phyloP scores from a whole-genome alignment of 257 asterid species.

The Vinca minor region DNA sequence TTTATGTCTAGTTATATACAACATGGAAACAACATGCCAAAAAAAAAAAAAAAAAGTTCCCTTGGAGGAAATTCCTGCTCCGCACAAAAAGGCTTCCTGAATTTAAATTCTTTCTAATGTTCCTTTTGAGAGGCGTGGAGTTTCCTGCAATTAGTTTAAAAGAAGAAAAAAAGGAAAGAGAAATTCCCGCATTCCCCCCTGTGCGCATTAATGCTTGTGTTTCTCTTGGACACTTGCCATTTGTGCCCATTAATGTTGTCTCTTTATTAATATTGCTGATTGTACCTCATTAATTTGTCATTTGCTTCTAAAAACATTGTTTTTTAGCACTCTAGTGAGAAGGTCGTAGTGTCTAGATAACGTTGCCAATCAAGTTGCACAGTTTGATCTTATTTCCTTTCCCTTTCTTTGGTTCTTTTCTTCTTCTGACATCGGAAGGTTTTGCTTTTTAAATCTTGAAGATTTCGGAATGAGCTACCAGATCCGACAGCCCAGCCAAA shows the following conservation, averaged over 20 bases:
- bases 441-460: conserved; percentile 31
- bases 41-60: too few species aligned
- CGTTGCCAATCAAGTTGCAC: not conserved
- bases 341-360: not conserved
- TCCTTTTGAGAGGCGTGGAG: not conserved
- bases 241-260: not conserved
- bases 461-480: conserved; percentile 95
- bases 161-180: not conserved
- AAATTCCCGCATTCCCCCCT: not conserved
- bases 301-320: not conserved
- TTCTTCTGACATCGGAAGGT: not conserved
- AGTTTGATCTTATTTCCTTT: not conserved
- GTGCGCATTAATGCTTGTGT: not conserved
- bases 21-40: not conserved
- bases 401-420: not conserved
- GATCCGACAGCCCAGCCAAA: conserved; percentile 95
- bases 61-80: not conserved
- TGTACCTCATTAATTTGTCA: not conserved
- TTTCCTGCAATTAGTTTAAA: not conserved
- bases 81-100: not conserved
- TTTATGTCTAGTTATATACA: not conserved
- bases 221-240: not conserved
- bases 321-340: not conserved
- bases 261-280: not conserved
- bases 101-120: not conserved